A percentile compares a stretch with the other conserved stretches of the same genome.
phyloP scores from a whole-genome alignment of 2,329 filamentous ascomycete species.

The Coniochaeta pulveracea region DNA sequence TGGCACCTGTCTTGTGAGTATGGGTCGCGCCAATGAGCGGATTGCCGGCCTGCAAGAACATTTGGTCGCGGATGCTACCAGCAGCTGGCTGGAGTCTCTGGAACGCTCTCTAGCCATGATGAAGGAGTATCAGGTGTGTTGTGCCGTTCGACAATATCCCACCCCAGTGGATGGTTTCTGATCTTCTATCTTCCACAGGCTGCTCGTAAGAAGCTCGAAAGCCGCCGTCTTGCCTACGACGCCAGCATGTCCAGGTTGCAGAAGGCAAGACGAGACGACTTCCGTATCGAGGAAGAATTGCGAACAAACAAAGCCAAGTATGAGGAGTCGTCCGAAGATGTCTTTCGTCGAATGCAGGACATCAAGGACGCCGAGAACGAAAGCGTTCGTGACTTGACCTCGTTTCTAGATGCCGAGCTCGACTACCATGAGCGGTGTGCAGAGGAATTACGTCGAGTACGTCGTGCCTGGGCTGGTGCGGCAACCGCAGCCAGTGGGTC shows the following conservation, averaged over 20 bases:
- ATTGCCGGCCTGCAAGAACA: slow-evolving; percentile 76
- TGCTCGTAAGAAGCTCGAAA: slow-evolving; percentile 89
- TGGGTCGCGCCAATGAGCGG: slow-evolving; percentile 81
- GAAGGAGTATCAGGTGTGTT: slow-evolving; percentile 86
- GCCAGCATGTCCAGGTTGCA: slow-evolving; percentile 82
- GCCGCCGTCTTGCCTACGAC: slow-evolving; percentile 79
- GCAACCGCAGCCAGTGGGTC: slow-evolving; percentile 11
- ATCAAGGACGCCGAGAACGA: slow-evolving; percentile 88
- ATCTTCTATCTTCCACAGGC: slow-evolving; percentile 29
- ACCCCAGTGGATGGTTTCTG: neutral
- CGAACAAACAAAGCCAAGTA: slow-evolving; percentile 89
- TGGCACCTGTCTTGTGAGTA: slow-evolving; percentile 69
- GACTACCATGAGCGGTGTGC: slow-evolving; percentile 85
- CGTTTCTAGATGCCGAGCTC: slow-evolving; percentile 80
- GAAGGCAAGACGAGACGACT: slow-evolving; percentile 89
- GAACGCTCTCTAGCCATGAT: slow-evolving; percentile 86
- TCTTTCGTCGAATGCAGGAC: slow-evolving; percentile 85
- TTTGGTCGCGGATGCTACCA: slow-evolving; percentile 67
- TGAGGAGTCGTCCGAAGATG: slow-evolving; percentile 88
- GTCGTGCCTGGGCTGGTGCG: slow-evolving; percentile 30
- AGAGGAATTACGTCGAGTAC: slow-evolving; percentile 59
- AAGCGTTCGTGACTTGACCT: slow-evolving; percentile 64
- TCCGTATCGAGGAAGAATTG: slow-evolving; percentile 84
- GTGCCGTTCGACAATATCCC: neutral
- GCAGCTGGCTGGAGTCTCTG: slow-evolving; percentile 82